These are phyloP conservation scores for Saccharum spontaneum DNA, from an alignment of 176 grass and related monocot species.

Conservation along the genomic window DNA sequence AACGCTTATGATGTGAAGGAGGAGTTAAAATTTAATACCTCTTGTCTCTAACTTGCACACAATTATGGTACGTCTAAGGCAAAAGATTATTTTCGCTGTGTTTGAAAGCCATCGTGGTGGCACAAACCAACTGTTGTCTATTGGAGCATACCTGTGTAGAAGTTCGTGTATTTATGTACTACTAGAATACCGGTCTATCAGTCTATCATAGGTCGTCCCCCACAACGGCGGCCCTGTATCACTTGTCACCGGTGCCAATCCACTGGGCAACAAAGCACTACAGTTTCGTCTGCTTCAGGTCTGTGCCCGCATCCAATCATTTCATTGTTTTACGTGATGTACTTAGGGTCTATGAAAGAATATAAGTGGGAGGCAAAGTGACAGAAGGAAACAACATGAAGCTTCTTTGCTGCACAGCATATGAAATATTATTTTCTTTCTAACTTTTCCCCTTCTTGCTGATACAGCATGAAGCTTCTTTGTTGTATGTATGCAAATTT, in stretches of 20 bases:
- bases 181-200: neutral
- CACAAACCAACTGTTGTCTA: neutral
- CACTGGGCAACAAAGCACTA: neutral
- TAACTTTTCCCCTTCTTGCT: too few species aligned
- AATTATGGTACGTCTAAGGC: neutral
- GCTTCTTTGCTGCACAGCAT: too few species aligned
- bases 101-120: neutral
- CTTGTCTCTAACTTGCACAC: neutral
- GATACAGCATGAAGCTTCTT: too few species aligned
- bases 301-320: neutral
- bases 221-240: neutral
- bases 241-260: neutral
- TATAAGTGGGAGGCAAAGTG: too few species aligned
- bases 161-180: neutral
- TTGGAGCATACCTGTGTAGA: neutral
- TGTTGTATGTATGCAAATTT: too few species aligned
- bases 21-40: neutral
- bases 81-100: neutral
- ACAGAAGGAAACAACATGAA: too few species aligned
- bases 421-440: too few species aligned
- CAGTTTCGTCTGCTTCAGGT: neutral
- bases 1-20: neutral
- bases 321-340: neutral
- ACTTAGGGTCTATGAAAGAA: neutral
- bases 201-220: neutral